Evolutionary conservation across 495 filamentous ascomycete species (phyloP), one percentile per base, ranked within the genome.

Genomic region (Hypoxylon rickii): DNA sequence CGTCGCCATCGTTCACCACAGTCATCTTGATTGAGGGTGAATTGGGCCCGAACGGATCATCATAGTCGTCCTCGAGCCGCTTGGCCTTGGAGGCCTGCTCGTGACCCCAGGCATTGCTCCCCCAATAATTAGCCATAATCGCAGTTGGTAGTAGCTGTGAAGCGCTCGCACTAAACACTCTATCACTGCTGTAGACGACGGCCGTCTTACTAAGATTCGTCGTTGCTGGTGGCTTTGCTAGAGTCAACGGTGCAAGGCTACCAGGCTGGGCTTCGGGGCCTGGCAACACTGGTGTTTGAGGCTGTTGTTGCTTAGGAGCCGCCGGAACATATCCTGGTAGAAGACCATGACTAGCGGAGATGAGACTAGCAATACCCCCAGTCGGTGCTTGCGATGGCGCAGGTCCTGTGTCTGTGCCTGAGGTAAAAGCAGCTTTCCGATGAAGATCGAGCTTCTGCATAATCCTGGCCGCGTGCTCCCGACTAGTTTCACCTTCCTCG

Each of bases 401-500:
- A 44, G 76, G 46, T 61, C 73, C 52, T 60, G 40, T 36, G 15
- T 78, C 75, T 2, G 60, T 54, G 26, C 68, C 60, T 43, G 61
- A 71, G 21, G 73, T 73, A 44, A 85, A 77, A 18, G 84, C 85
- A 10, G 86, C 79, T 55, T 92, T 92, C 54, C 92, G 86, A 68
- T 94, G 90, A 32, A 96, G 77, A 72, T 96, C 94, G 46, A 96
- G 77, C 68, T 92, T 96, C 66, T 94, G 88, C 61, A 96, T 96
- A 54, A 97, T 88, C 48, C 91, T 84, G 15, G 90, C 85, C 3
- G 89, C 86, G 67, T 92, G 90, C 46, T 93, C 90, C 43, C 87
- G 76, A 68, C 83, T 72, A 64, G 79, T 75, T 71, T 89, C 82
- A 52, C 83, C 80, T 39, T 87, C 82, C 74, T 83, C 80, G 24